Conservation (phyloP, 495 filamentous ascomycete species). For the Aspergillus sparsus region DNA sequence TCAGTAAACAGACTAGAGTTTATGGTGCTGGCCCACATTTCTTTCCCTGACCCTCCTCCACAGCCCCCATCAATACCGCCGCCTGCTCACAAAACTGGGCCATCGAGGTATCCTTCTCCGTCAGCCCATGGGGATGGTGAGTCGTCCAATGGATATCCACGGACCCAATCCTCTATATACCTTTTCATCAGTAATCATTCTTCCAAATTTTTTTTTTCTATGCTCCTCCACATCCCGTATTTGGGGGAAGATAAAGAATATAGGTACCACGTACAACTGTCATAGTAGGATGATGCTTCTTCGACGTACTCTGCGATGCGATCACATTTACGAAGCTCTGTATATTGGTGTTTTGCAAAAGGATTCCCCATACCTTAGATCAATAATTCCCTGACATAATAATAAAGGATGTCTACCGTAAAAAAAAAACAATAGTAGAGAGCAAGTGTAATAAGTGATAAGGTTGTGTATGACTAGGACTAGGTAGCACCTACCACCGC, state of each 20-base stretch:
- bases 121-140: conserved; percentile 70
- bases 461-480: no score
- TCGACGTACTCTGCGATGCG: conserved; percentile 42
- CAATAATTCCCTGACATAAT: no score
- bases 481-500: conserved; percentile 35
- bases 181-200: conserved; percentile 17
- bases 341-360: background rate
- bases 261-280: conserved; percentile 39
- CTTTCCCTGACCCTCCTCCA: conserved; percentile 37
- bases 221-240: background rate
- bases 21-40: conserved; percentile 35
- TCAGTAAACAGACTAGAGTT: background rate
- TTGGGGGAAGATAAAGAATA: background rate
- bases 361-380: no score
- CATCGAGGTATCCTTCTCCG: conserved; percentile 63
- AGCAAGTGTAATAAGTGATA: background rate
- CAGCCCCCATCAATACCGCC: conserved; percentile 42
- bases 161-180: conserved; percentile 42
- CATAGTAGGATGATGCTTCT: conserved; percentile 52
- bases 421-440: background rate
- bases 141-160: conserved; percentile 68
- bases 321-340: conserved; percentile 45
- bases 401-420: background rate
- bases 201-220: background rate
- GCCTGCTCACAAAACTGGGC: conserved; percentile 66